Conservation (phyloP, 176 grass and related monocot species). For the Paspalum vaginatum region DNA sequence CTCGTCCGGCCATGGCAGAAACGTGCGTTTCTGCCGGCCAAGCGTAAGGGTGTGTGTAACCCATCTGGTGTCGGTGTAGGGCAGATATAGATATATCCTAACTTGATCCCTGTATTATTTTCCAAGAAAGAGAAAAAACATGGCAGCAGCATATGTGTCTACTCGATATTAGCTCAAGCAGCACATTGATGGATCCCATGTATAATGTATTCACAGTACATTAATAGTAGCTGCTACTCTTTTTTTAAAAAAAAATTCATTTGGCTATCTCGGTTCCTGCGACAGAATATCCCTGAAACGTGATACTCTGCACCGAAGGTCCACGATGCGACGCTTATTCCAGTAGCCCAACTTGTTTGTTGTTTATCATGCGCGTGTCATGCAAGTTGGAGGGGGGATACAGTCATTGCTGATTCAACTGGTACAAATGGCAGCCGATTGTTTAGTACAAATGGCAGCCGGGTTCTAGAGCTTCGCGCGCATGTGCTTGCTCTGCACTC, state of each 20-base stretch:
- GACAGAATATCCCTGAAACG: neutral
- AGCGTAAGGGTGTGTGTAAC: too few relatives aligned
- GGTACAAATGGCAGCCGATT: neutral
- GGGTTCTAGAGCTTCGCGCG: conserved; percentile 15
- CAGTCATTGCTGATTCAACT: conserved; percentile 12
- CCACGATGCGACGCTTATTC: conserved; percentile 14
- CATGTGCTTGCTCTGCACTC: conserved; percentile 37
- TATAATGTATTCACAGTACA: too few relatives aligned
- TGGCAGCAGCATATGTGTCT: neutral
- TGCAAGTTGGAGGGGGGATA: conserved; percentile 34
- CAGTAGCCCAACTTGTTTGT: conserved; percentile 36
- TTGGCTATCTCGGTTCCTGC: neutral
- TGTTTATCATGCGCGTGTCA: conserved; percentile 29
- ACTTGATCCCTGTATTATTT: neutral
- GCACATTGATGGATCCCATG: neutral
- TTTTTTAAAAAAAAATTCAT: neutral
- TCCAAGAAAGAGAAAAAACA: neutral
- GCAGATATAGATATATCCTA: too few relatives aligned
- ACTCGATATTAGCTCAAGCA: neutral
- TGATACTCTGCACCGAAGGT: neutral
- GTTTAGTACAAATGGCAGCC: conserved; percentile 30
- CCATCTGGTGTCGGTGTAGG: too few relatives aligned
- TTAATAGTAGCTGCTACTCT: neutral
- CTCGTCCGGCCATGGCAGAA: too few relatives aligned
- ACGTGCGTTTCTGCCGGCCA: too few relatives aligned